A percentile compares a stretch with the other conserved stretches of the same genome.
These are phyloP conservation scores for Phaeomoniella chlamydospora DNA, from an alignment of 2,329 filamentous ascomycete genomes.

Conservation along the genomic window DNA sequence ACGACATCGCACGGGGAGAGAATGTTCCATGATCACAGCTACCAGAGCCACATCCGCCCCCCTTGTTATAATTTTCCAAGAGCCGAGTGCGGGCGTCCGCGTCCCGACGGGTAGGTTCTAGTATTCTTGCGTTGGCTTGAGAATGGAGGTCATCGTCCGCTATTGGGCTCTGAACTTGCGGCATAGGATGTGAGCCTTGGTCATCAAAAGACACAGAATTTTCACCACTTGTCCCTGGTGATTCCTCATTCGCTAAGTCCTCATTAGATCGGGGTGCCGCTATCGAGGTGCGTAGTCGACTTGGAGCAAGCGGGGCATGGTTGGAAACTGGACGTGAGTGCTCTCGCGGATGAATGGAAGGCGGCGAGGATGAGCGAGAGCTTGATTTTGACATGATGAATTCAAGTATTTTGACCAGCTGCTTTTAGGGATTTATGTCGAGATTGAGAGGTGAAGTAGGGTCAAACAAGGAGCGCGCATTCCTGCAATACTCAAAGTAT, in stretches of 20 bases:
- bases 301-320: constrained; percentile 9
- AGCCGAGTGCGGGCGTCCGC: constrained; percentile 20
- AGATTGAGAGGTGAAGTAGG: too few species aligned
- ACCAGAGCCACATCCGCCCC: constrained; percentile 22
- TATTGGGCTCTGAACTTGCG: background rate
- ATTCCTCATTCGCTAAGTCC: background rate
- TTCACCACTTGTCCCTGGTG: background rate
- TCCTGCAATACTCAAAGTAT: too few species aligned
- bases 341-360: constrained; percentile 6
- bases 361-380: background rate
- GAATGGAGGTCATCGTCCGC: background rate
- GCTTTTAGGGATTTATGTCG: too few species aligned
- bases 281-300: constrained; percentile 8
- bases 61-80: constrained; percentile 22
- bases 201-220: background rate
- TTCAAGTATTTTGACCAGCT: too few species aligned
- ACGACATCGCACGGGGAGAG: constrained; percentile 49
- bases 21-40: constrained; percentile 62
- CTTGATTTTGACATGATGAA: background rate
- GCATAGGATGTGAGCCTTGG: background rate
- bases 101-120: constrained; percentile 9
- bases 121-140: constrained; percentile 1
- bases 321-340: constrained; percentile 4
- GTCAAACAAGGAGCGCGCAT: too few species aligned
- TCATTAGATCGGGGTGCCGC: background rate